Percentiles rank a stretch among this genome's conserved stretches.
phyloP scores from a whole-genome alignment of 768 basidiomycete species.

The Tephrocybe sp. region DNA sequence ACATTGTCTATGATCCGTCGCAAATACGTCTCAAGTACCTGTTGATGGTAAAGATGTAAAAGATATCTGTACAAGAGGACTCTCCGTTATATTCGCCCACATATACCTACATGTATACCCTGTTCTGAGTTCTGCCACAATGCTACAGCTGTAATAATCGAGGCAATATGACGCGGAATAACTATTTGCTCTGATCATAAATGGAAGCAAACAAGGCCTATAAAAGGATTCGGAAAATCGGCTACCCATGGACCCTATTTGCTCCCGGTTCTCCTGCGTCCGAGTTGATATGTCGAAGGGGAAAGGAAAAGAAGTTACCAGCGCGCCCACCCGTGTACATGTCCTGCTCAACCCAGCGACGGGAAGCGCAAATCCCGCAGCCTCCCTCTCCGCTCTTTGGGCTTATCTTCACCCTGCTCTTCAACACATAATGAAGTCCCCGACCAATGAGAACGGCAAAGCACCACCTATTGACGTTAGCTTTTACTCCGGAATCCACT shows the following conservation, averaged over 20 bases:
- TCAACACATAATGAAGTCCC: slow-evolving; percentile 73
- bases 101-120: no score
- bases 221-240: neutral
- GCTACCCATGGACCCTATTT: slow-evolving; percentile 1
- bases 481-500: slow-evolving; percentile 77
- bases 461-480: slow-evolving; percentile 69
- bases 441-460: slow-evolving; percentile 56
- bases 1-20: slow-evolving; percentile 57
- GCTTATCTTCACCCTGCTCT: slow-evolving; percentile 72
- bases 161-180: no score
- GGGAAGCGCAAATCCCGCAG: slow-evolving; percentile 71
- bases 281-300: slow-evolving; percentile 21
- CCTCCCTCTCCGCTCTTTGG: slow-evolving; percentile 71
- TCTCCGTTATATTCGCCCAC: no score
- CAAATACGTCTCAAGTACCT: slow-evolving; percentile 59
- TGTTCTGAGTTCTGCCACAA: no score
- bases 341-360: slow-evolving; percentile 52
- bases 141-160: no score
- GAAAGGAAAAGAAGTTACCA: slow-evolving; percentile 28
- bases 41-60: slow-evolving; percentile 50
- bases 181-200: neutral
- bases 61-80: neutral
- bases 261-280: neutral
- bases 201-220: slow-evolving; percentile 4
- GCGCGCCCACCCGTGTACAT: slow-evolving; percentile 13